Evolutionary conservation across 805 yeast species (phyloP).

Genomic region (Kregervanrija fluxuum): DNA sequence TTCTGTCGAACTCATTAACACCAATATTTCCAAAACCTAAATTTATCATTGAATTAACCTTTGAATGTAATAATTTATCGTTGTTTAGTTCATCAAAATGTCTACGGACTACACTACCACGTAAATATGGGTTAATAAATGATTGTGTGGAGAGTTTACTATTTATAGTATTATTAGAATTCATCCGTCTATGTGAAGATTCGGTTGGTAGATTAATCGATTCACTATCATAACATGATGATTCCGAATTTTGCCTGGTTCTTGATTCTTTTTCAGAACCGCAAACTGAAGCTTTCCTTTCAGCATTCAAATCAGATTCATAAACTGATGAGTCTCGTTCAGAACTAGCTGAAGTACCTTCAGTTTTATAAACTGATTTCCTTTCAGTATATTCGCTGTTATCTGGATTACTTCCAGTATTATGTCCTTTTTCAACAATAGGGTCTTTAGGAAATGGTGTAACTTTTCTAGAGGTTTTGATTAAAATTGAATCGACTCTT

Average conservation of each 20-base stretch:
- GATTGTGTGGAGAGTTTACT: not conserved
- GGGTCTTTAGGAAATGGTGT: conserved; percentile 3
- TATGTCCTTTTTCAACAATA: too few species aligned
- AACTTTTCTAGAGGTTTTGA: conserved; percentile 10
- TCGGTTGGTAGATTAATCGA: not conserved
- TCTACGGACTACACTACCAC: conserved; percentile 4
- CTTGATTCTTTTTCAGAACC: too few species aligned
- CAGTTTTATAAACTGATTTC: not conserved
- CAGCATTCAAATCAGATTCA: not conserved
- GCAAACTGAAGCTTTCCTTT: too few species aligned
- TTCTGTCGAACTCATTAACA: too few species aligned
- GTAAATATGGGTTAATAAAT: conserved; percentile 3
- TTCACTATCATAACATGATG: too few species aligned
- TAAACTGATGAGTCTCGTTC: not conserved
- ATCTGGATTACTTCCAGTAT: not conserved
- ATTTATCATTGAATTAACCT: not conserved
- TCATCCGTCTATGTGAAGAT: not conserved
- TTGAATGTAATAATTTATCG: conserved; percentile 1
- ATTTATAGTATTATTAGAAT: not conserved
- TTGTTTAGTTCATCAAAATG: conserved; percentile 2
- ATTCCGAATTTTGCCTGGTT: too few species aligned
- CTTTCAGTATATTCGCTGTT: not conserved
- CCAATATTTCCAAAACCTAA: not conserved
- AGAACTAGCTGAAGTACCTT: too few species aligned
- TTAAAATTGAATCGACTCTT: conserved; percentile 11